Conservation (phyloP, 2,329 filamentous ascomycete genomes). For the Colletotrichum tropicicola region DNA sequence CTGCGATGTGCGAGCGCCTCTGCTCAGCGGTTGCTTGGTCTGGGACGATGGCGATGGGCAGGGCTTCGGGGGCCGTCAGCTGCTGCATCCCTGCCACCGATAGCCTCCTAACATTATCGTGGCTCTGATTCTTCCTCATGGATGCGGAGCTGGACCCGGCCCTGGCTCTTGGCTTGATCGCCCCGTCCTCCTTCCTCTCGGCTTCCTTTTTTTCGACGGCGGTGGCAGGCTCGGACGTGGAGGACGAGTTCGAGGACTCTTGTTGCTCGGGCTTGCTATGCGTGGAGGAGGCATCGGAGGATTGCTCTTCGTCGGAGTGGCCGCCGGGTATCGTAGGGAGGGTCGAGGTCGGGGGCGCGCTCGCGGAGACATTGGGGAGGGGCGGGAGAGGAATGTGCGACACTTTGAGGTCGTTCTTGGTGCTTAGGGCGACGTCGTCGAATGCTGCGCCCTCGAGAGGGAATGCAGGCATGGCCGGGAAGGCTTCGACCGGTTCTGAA, state of each 20-base stretch:
- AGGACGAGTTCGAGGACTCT: conserved; percentile 14
- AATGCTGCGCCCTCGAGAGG: not conserved
- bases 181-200: conserved; percentile 2
- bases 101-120: conserved; percentile 60
- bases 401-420: conserved; percentile 20
- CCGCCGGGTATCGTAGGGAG: conserved; percentile 28
- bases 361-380: conserved; percentile 16
- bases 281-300: conserved; percentile 26
- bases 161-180: not conserved
- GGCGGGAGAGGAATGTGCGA: conserved; percentile 27
- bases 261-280: conserved; percentile 21
- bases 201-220: conserved; percentile 1
- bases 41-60: conserved; percentile 60
- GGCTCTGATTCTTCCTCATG: conserved; percentile 39
- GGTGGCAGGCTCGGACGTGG: conserved; percentile 21
- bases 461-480: conserved; percentile 21
- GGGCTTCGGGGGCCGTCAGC: conserved; percentile 64
- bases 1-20: conserved; percentile 41
- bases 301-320: conserved; percentile 29
- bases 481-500: conserved; percentile 17
- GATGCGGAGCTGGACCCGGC: conserved; percentile 25
- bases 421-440: not conserved
- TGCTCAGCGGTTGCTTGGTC: conserved; percentile 48
- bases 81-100: conserved; percentile 68
- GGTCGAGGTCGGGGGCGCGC: conserved; percentile 28